Evolutionary conservation across 106 monocot genomes (phyloP).

Genomic region (Agapanthus africanus): DNA sequence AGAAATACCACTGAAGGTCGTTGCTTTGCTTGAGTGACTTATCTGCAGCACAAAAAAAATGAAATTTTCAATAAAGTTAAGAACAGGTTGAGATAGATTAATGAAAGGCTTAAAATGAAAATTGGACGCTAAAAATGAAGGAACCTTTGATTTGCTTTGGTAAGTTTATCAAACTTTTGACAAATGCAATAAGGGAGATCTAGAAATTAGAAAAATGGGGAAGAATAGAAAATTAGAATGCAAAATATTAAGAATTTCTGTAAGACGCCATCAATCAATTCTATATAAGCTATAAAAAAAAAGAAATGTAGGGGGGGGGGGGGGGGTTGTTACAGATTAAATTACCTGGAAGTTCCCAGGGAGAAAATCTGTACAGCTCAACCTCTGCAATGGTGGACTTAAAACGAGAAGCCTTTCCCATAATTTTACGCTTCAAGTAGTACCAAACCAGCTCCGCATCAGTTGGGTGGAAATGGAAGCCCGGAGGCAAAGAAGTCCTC

Average conservation of each 20-base stretch:
- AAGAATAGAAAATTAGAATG: neutral
- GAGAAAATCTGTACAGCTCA: slow-evolving; percentile 73
- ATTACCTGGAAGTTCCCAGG: slow-evolving; percentile 79
- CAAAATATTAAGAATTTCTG: neutral
- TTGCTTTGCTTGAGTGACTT: slow-evolving; percentile 41
- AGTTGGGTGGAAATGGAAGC: slow-evolving; percentile 67
- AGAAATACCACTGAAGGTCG: slow-evolving; percentile 78
- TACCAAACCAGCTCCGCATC: slow-evolving; percentile 59
- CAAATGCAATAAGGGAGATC: neutral
- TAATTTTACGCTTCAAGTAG: slow-evolving; percentile 59
- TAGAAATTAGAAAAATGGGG: neutral
- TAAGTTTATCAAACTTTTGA: neutral
- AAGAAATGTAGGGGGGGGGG: neutral
- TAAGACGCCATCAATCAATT: too few species aligned
- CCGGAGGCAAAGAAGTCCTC: slow-evolving; percentile 33
- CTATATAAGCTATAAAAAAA: neutral
- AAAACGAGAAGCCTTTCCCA: slow-evolving; percentile 29
- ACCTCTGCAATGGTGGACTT: slow-evolving; percentile 49
- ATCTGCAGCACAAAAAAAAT: slow-evolving; percentile 18
- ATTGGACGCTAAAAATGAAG: neutral
- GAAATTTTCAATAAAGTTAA: too few species aligned
- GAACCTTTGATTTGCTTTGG: neutral
- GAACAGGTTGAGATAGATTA: neutral
- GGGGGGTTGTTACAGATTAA: too few species aligned
- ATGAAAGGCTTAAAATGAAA: neutral